Evolutionary conservation across 2,329 filamentous ascomycete genomes (phyloP).

Genomic region (Fusarium beomiforme): DNA sequence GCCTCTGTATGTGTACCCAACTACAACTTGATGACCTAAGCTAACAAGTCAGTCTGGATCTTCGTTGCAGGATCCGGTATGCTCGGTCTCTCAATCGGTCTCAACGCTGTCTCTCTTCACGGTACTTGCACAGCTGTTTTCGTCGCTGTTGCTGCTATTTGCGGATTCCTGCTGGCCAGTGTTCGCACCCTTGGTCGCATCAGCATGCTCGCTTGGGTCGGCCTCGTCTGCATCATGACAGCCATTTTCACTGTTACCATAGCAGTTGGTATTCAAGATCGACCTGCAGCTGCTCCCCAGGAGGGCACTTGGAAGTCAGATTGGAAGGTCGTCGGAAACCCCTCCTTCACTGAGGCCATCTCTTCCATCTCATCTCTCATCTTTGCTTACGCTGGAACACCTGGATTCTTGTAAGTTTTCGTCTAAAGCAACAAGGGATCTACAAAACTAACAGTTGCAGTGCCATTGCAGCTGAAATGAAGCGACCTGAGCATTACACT

Average conservation of each 20-base stretch:
- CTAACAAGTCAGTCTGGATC: slow-evolving; percentile 29
- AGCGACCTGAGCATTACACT: slow-evolving; percentile 43
- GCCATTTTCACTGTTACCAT: slow-evolving; percentile 39
- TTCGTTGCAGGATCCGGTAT: slow-evolving; percentile 32
- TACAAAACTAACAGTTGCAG: neutral
- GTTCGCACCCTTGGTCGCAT: slow-evolving; percentile 47
- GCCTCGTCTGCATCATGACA: slow-evolving; percentile 34
- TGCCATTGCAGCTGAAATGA: slow-evolving; percentile 47
- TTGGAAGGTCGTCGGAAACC: slow-evolving; percentile 44
- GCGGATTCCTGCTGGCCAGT: slow-evolving; percentile 46
- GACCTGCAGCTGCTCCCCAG: slow-evolving; percentile 27
- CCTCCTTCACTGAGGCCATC: slow-evolving; percentile 47
- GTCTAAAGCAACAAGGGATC: neutral
- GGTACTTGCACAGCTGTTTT: slow-evolving; percentile 54
- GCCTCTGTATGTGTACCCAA: slow-evolving; percentile 45
- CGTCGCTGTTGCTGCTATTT: slow-evolving; percentile 49
- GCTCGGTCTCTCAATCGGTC: slow-evolving; percentile 49
- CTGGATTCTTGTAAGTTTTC: slow-evolving; percentile 43
- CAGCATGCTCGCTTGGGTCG: slow-evolving; percentile 47
- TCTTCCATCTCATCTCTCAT: slow-evolving; percentile 48
- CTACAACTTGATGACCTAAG: rapidly evolving
- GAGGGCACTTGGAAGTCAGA: slow-evolving; percentile 44
- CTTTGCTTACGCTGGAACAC: slow-evolving; percentile 51
- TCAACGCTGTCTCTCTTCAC: slow-evolving; percentile 53
- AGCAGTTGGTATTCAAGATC: slow-evolving; percentile 34